Base-by-base conservation (phyloP, 345 rosid genomes). In the Boechera stricta region DNA sequence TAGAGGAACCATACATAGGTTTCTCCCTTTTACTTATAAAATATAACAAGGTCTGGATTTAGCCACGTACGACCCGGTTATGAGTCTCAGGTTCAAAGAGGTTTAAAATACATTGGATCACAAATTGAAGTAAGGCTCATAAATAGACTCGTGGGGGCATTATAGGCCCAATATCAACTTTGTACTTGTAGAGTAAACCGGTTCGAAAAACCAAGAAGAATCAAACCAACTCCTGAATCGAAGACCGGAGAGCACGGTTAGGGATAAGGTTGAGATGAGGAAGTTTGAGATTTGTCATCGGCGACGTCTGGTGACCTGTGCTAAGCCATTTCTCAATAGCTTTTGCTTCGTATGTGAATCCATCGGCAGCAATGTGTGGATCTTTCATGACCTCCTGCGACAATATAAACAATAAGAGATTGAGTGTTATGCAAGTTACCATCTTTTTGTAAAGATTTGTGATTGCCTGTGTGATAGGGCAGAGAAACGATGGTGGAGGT, bases 311-410 rank as follows among this genome's bases (percentile, higher is more conserved):
- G 4, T 80, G 82, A 15, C 89, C 91, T 1, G 79, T 81, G 38
- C 71, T 83, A 38, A 92, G 61, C 98, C 96, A 92, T 75, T 69
- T 81, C 53, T 39, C 63, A 26, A 92, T 63, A 8, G 84, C 84
- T 69, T 82, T 79, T 58, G 80, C 85, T 83, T 90, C 96, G 13
- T 92, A 92, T 0, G 92, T 89, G 68, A 49, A 80, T 7, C 98
- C 96, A 67, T 90, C 98, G 0, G 92, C 96, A 5, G 94, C 86
- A 13, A 90, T 71, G 15, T 79, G 83, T 28, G 94, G 98, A 64
- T 90, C 86, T 79, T 45, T 72, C 94, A 90, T 93, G 10, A 77
- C 38, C 15, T 77, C 81, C 73, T 77, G 53, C 61, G 2, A 16
- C 10, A 4, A 35, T 38, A 18, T 18, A 28, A 1, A n/a, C 8